phyloP scores from a whole-genome alignment of 2,329 filamentous ascomycete genomes.

The Penicillium sp. region DNA sequence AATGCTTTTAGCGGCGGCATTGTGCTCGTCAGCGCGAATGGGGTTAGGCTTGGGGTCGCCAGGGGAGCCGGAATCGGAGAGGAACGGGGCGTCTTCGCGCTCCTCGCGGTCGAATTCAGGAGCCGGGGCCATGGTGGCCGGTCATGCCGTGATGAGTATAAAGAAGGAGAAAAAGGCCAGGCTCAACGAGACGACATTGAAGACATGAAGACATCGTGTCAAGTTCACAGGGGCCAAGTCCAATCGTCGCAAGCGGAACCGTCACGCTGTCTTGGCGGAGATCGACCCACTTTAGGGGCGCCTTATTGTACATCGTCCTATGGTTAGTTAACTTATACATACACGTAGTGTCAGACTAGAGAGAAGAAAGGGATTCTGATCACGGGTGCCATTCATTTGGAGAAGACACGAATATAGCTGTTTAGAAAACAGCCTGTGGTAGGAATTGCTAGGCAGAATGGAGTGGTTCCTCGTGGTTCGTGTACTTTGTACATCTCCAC shows the following conservation, averaged over 20 bases:
- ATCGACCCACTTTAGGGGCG: neutral
- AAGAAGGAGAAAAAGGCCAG: neutral
- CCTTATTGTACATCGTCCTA: no score
- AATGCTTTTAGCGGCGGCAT: conserved; percentile 30
- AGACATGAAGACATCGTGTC: conserved; percentile 3
- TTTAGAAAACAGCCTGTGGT: no score
- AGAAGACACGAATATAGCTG: no score
- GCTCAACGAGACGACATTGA: no score
- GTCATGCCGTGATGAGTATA: conserved; percentile 23
- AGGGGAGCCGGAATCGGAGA: conserved; percentile 15
- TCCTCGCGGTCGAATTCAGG: conserved; percentile 35
- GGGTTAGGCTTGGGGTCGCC: conserved; percentile 4
- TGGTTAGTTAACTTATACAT: no score
- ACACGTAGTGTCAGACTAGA: no score
- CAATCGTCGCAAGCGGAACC: conserved; percentile 25
- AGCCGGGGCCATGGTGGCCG: conserved; percentile 27
- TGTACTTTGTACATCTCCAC: no score
- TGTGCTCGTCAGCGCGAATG: conserved; percentile 11
- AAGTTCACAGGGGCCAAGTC: conserved; percentile 10
- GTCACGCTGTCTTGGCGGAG: conserved; percentile 21
- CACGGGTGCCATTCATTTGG: no score
- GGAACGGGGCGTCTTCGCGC: conserved; percentile 41
- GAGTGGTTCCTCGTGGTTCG: no score
- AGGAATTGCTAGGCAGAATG: no score
- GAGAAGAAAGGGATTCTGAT: no score